phyloP scores from a whole-genome alignment of 1,284 basidiomycete genomes.

The Ustilago nuda region DNA sequence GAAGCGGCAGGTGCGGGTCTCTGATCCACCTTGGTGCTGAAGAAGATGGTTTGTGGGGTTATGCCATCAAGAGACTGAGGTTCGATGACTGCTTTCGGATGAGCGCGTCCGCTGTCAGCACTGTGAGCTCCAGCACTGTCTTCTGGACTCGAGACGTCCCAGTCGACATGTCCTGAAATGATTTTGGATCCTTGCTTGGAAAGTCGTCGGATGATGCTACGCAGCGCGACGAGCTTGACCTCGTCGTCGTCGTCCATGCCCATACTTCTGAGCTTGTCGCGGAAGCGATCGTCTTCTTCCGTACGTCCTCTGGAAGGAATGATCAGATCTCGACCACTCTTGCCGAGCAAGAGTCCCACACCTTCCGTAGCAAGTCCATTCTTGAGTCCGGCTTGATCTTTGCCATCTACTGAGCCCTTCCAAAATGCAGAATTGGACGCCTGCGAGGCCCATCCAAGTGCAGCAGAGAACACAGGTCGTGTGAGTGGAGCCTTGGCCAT shows the following conservation, averaged over 20 bases:
- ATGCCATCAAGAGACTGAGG: constrained; percentile 78
- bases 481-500: constrained; percentile 83
- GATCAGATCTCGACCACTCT: constrained; percentile 31
- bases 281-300: constrained; percentile 79
- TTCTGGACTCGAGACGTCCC: constrained; percentile 16
- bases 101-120: constrained; percentile 13
- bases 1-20: constrained; percentile 15
- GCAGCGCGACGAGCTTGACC: constrained; percentile 82
- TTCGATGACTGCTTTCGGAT: constrained; percentile 73
- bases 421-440: constrained; percentile 56
- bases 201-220: constrained; percentile 79
- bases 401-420: constrained; percentile 43
- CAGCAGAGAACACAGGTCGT: constrained; percentile 79
- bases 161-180: constrained; percentile 15
- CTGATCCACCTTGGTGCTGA: constrained; percentile 72
- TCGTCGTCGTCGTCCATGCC: constrained; percentile 85
- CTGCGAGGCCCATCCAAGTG: constrained; percentile 86
- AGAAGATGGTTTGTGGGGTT: constrained; percentile 94
- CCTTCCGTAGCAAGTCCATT: constrained; percentile 56
- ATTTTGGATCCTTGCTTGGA: constrained; percentile 57
- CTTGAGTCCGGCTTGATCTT: constrained; percentile 46
- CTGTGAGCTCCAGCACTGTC: neutral
- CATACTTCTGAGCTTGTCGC: constrained; percentile 80
- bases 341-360: constrained; percentile 51
- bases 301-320: constrained; percentile 35